A percentile compares a stretch with the other conserved stretches of the same genome.
phyloP scores from a whole-genome alignment of 2,329 filamentous ascomycete species.

The Diaporthe amygdali region DNA sequence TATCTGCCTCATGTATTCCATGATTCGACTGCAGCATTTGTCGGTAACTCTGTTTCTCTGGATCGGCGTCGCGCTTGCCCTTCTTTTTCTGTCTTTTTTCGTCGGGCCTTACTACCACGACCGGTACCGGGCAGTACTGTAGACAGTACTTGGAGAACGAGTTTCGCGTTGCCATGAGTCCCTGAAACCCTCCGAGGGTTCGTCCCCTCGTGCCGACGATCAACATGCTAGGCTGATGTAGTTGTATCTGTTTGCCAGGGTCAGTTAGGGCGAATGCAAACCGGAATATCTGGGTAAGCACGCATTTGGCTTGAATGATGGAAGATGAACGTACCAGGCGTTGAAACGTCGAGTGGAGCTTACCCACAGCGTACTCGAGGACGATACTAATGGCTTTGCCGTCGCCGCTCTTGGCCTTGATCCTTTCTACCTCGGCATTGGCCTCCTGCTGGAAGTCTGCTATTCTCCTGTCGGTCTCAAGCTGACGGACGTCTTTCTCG shows the following conservation, averaged over 20 bases:
- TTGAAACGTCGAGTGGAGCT: conserved; percentile 89
- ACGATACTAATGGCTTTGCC: conserved; percentile 86
- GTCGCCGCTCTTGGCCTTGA: conserved; percentile 77
- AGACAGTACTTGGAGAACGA: conserved; percentile 95
- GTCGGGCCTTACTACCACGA: conserved; percentile 88
- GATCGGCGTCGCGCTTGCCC: conserved; percentile 80
- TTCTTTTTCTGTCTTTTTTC: conserved; percentile 92
- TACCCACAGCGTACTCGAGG: conserved; percentile 86
- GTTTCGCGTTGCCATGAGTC: conserved; percentile 76
- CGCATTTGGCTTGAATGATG: not conserved
- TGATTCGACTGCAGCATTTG: conserved; percentile 73
- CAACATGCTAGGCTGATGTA: conserved; percentile 90
- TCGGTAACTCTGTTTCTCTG: conserved; percentile 75
- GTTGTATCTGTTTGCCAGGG: conserved; percentile 69
- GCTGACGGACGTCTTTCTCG: conserved; percentile 77
- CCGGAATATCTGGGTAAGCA: not conserved
- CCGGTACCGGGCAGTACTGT: conserved; percentile 90
- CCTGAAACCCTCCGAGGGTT: conserved; percentile 84
- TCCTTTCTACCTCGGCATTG: conserved; percentile 72
- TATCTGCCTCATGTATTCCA: conserved; percentile 64
- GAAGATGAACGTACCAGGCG: conserved; percentile 69
- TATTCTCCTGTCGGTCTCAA: conserved; percentile 57
- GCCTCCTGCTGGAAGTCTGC: conserved; percentile 76
- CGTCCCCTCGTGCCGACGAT: conserved; percentile 89
- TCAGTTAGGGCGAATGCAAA: conserved; percentile 6